Conservation (phyloP, 225 moss, liverwort and hornwort genomes). For the Polytrichum formosum region DNA sequence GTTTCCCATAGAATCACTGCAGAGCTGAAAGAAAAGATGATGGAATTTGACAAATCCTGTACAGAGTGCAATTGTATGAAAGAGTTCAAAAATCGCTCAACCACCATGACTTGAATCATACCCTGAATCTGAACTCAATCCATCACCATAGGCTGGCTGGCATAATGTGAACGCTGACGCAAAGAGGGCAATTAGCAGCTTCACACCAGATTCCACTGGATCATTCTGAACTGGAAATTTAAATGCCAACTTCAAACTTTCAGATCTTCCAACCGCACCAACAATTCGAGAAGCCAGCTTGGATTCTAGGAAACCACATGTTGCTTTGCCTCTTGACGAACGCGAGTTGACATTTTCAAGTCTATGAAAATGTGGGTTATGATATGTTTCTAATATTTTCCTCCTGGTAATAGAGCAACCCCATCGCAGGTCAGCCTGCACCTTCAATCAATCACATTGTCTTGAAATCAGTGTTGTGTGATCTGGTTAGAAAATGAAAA, state of each 20-base stretch:
- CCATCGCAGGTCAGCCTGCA: no score
- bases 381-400: no score
- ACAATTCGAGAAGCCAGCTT: background rate
- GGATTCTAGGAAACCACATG: no score
- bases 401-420: no score
- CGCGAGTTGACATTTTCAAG: no score
- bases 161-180: background rate
- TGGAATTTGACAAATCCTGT: background rate
- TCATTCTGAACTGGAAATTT: background rate
- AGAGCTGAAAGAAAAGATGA: background rate
- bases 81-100: no score
- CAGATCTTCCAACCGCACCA: background rate
- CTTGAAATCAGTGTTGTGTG: no score
- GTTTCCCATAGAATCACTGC: background rate
- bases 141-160: slow-evolving; percentile 1
- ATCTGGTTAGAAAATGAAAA: no score
- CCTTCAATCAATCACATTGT: no score
- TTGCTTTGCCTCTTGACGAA: no score
- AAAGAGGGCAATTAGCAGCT: slow-evolving; percentile 1
- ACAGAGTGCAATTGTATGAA: no score
- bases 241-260: background rate
- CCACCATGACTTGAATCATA: background rate
- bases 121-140: background rate
- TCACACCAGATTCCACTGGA: background rate
- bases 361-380: no score